A percentile compares a stretch with the other conserved stretches of the same genome.
phyloP scores from a whole-genome alignment of 106 monocot genomes.

The Narthecium ossifragum region DNA sequence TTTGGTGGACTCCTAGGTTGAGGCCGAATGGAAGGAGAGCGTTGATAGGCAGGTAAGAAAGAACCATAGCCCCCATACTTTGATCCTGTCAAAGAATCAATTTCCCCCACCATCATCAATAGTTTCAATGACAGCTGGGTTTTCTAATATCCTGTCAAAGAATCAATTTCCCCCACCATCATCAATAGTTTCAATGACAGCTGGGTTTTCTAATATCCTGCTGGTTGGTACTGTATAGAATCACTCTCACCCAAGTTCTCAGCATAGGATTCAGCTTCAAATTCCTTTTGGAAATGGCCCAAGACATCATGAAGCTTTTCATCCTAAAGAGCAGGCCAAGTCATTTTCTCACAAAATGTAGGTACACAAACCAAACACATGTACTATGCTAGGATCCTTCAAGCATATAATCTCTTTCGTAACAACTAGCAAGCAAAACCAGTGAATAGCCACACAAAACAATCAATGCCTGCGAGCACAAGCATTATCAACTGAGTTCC shows the following conservation, averaged over 20 bases:
- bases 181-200: not conserved
- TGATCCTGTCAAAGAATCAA: slow-evolving; percentile 37
- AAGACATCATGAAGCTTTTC: slow-evolving; percentile 50
- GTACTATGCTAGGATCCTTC: not conserved
- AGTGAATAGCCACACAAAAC: not conserved
- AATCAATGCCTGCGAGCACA: not conserved
- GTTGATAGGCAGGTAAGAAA: slow-evolving; percentile 53
- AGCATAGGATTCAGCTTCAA: slow-evolving; percentile 41
- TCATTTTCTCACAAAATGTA: too few species aligned
- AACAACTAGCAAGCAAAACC: too few species aligned
- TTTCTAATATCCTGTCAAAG: not conserved
- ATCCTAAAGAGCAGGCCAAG: slow-evolving; percentile 32
- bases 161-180: slow-evolving; percentile 5
- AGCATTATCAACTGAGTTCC: not conserved
- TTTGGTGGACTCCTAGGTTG: slow-evolving; percentile 38
- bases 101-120: slow-evolving; percentile 7
- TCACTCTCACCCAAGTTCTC: slow-evolving; percentile 47
- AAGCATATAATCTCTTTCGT: not conserved
- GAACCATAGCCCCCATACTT: slow-evolving; percentile 79
- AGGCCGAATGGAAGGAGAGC: slow-evolving; percentile 27
- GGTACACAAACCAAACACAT: too few species aligned
- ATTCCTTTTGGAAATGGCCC: slow-evolving; percentile 56
- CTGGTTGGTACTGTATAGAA: not conserved
- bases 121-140: not conserved
- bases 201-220: not conserved